A percentile compares a stretch with the other conserved stretches of the same genome.
Conservation (phyloP, 2,329 filamentous ascomycete species). For the Aaosphaeria arxii region DNA sequence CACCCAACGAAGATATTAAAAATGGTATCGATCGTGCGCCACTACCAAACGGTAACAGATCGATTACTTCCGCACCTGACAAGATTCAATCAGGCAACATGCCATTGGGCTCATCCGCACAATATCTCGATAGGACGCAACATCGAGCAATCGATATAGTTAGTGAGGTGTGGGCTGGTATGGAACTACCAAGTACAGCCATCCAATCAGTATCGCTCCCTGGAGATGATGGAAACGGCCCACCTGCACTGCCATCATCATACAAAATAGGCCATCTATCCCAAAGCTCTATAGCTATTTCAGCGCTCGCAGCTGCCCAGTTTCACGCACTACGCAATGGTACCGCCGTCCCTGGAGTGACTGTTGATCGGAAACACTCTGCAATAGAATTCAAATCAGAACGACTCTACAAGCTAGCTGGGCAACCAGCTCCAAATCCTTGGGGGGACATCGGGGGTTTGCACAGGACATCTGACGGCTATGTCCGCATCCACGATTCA, state of each 20-base stretch:
- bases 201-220: slow-evolving; percentile 18
- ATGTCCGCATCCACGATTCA: slow-evolving; percentile 55
- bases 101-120: not conserved
- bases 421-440: slow-evolving; percentile 25
- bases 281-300: slow-evolving; percentile 51
- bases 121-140: not conserved
- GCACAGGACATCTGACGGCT: slow-evolving; percentile 50
- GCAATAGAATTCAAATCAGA: slow-evolving; percentile 55
- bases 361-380: slow-evolving; percentile 47
- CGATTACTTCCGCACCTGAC: not conserved
- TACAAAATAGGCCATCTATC: slow-evolving; percentile 55
- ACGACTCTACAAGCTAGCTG: slow-evolving; percentile 46
- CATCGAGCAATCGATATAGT: slow-evolving; percentile 22
- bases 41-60: not conserved
- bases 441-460: slow-evolving; percentile 52
- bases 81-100: not conserved
- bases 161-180: slow-evolving; percentile 26
- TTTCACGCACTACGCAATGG: slow-evolving; percentile 39
- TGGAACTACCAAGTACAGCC: slow-evolving; percentile 18
- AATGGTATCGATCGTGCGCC: not conserved
- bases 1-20: not conserved
- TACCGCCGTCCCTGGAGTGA: slow-evolving; percentile 34
- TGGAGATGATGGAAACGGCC: slow-evolving; percentile 3
- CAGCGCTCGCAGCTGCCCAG: slow-evolving; percentile 50
- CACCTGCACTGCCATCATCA: slow-evolving; percentile 45